These are phyloP conservation scores for Cystobasidium ongulense DNA, from an alignment of 768 basidiomycete species.

Conservation along the genomic window DNA sequence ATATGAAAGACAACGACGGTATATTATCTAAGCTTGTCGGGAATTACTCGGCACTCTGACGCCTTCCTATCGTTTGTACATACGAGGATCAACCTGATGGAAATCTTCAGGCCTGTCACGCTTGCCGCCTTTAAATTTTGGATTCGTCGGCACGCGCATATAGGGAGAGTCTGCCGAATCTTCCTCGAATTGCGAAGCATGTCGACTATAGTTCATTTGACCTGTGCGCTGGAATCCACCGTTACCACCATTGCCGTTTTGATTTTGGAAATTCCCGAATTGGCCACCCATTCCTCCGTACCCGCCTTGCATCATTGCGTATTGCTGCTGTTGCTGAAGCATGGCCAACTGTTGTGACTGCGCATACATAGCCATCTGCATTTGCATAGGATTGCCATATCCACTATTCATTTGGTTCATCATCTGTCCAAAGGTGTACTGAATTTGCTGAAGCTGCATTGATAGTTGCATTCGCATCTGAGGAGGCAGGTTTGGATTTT, in stretches of 20 bases:
- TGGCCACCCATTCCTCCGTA: neutral
- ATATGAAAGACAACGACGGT: too few species aligned
- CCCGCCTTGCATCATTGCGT: conserved; percentile 15
- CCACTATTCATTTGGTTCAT: conserved; percentile 11
- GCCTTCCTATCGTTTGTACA: neutral
- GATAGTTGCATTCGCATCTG: conserved; percentile 20
- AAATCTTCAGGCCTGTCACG: conserved; percentile 28
- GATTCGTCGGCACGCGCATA: conserved; percentile 25
- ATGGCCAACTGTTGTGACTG: conserved; percentile 10
- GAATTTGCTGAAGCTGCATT: conserved; percentile 13
- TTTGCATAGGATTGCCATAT: conserved; percentile 8
- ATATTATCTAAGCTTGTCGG: too few species aligned
- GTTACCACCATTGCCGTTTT: conserved; percentile 6
- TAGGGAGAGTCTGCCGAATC: conserved; percentile 30
- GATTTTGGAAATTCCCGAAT: neutral
- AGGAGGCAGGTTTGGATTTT: neutral
- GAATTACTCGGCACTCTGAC: neutral
- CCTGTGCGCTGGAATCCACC: neutral
- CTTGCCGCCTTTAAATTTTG: conserved; percentile 25
- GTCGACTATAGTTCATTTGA: conserved; percentile 14
- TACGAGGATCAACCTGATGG: neutral
- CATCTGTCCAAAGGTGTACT: conserved; percentile 26
- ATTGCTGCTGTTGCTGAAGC: conserved; percentile 12
- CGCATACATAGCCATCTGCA: conserved; percentile 16
- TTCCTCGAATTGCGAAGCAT: conserved; percentile 13